These are phyloP conservation scores for Lecanoromycetidae sp. DNA, from an alignment of 2,329 filamentous ascomycete species.

Conservation along the genomic window DNA sequence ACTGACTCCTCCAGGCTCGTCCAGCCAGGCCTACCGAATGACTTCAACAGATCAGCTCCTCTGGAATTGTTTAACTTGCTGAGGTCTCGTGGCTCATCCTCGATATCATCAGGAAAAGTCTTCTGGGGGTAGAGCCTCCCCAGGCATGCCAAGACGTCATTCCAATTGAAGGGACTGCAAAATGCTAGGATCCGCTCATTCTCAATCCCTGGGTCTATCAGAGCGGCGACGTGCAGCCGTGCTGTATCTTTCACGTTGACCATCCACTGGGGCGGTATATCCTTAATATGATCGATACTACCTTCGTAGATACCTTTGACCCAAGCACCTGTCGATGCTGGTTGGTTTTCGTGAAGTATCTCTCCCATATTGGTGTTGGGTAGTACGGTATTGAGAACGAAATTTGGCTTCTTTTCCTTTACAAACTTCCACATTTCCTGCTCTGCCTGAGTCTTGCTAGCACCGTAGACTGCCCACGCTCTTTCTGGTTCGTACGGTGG, in stretches of 20 bases:
- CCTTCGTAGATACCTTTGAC: constrained; percentile 13
- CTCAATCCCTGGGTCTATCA: constrained; percentile 34
- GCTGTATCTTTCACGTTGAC: constrained; percentile 40
- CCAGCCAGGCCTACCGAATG: constrained; percentile 24
- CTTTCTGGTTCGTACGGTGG: constrained; percentile 23
- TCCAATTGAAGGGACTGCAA: constrained; percentile 36
- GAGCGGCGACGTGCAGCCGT: constrained; percentile 41
- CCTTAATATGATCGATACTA: constrained; percentile 13
- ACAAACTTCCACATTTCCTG: constrained; percentile 37
- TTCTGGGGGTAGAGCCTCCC: constrained; percentile 30
- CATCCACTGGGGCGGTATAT: constrained; percentile 7
- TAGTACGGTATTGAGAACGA: constrained; percentile 32
- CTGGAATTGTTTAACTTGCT: constrained; percentile 20
- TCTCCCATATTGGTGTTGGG: constrained; percentile 28
- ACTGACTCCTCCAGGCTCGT: constrained; percentile 23
- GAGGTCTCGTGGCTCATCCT: constrained; percentile 19
- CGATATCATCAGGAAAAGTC: constrained; percentile 24
- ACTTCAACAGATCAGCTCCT: constrained; percentile 23
- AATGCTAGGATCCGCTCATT: constrained; percentile 45
- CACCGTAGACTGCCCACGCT: constrained; percentile 30
- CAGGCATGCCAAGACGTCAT: constrained; percentile 29
- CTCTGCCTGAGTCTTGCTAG: constrained; percentile 37
- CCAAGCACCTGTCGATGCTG: constrained; percentile 4
- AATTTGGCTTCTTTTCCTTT: constrained; percentile 31
- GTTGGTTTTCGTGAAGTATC: constrained; percentile 26